Conservation (phyloP, 176 grass and related monocot genomes). For the Hordeum marinum region DNA sequence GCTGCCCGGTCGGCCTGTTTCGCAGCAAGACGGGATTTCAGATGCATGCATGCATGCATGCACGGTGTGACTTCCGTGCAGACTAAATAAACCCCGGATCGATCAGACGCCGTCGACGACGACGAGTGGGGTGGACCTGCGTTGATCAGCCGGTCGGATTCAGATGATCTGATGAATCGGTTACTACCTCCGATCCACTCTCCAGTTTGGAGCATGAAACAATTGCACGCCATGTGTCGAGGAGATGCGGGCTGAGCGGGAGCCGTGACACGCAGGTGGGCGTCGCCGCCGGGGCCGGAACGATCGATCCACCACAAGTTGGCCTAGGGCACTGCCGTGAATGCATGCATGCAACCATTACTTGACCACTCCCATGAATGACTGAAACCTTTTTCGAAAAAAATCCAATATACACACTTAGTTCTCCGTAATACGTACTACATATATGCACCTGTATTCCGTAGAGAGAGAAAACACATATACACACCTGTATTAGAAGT, state of each 20-base stretch:
- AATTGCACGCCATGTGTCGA: constrained; percentile 11
- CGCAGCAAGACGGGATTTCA: background rate
- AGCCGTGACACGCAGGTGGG: background rate
- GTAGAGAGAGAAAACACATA: too few relatives aligned
- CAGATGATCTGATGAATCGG: background rate
- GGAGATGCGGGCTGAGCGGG: constrained; percentile 4
- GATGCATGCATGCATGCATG: constrained; percentile 1
- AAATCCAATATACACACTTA: too few relatives aligned
- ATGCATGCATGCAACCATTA: too few relatives aligned
- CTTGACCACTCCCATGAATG: too few relatives aligned
- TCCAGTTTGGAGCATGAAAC: background rate
- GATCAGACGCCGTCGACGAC: background rate
- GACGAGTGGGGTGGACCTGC: constrained; percentile 1
- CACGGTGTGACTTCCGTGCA: too few relatives aligned
- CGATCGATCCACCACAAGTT: background rate
- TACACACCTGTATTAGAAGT: background rate
- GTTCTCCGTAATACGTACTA: too few relatives aligned
- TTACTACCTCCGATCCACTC: background rate
- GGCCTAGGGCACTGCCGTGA: background rate
- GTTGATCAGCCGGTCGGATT: constrained; percentile 30
- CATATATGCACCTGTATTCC: background rate
- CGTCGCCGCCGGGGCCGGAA: too few relatives aligned
- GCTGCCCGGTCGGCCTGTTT: constrained; percentile 27
- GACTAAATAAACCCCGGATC: constrained; percentile 19
- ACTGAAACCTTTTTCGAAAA: too few relatives aligned